Evolutionary conservation across 2,329 filamentous ascomycete species (phyloP), one percentile per base, ranked within the genome.

Genomic region (Rhinocladiella similis): DNA sequence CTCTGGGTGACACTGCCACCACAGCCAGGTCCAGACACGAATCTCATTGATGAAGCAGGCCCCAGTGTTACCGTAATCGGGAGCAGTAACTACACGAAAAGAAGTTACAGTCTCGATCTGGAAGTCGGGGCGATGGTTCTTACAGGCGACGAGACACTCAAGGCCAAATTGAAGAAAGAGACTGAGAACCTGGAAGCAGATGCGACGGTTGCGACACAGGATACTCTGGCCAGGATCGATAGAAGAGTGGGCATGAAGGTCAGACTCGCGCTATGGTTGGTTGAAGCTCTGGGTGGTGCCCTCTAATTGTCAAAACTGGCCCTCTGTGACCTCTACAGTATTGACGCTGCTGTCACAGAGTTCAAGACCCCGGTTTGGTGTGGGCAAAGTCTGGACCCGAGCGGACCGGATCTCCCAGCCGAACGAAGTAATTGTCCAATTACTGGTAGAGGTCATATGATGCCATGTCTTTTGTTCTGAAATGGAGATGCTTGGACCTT

Each of bases 51-150:
- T 1, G 82, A 87, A 46, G 72, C 78, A 35, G 76, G 85, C 38
- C 91, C 91, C 0, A 86, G 87, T 47, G 79, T 97, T 53, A 95
- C 87, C 29, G 80, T 97, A 16, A 83, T 99, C 1, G 94, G 94
- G 1, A 95, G 90, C 69, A 94, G 89, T 9, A 99, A 99, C 70
- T 99, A 97, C 73, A 99, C 94, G 0, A 92, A 94, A 71, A 81
- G 94, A 46, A 95, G 90, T 68, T 97, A 99, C 73, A 87, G 88
- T 39, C 83, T 97, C 41, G 94, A 99, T 72, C 80, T 99, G 1
- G 94, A 99, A 71, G 89, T 88, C 0, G 94, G 95, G 33, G 89
- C 90, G 1, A 73, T 97, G 56, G 87, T 99, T 25, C 84, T 97
- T 3, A 99, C 94, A 1, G 79, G 79, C 19, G 87, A 97, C 67